phyloP scores from a whole-genome alignment of 768 basidiomycete species.

The Xerocomellus intermedius region DNA sequence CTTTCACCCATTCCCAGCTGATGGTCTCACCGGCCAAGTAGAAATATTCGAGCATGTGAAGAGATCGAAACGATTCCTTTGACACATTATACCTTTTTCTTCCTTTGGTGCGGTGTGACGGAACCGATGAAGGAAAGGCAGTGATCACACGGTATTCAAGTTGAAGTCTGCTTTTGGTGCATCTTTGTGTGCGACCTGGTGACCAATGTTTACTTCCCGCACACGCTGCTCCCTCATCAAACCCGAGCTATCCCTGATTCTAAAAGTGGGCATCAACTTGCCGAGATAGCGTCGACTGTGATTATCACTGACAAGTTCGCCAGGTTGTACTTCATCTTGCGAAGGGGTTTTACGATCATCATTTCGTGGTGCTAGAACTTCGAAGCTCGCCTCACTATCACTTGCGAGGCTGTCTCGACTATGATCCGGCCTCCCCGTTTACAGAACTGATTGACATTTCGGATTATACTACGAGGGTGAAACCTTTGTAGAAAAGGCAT shows the following conservation, averaged over 20 bases:
- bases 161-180: not conserved
- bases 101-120: not conserved
- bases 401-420: constrained; percentile 17
- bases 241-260: constrained; percentile 7
- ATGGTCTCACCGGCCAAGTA: constrained; percentile 18
- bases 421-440: constrained; percentile 16
- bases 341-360: constrained; percentile 8
- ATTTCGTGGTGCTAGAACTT: not conserved
- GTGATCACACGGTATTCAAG: not conserved
- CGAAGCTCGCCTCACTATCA: constrained; percentile 8
- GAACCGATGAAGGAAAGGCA: not conserved
- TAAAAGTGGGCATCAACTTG: constrained; percentile 13
- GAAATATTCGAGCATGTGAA: constrained; percentile 26
- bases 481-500: constrained; percentile 6
- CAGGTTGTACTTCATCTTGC: constrained; percentile 17
- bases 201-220: not conserved
- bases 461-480: constrained; percentile 16
- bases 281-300: constrained; percentile 11
- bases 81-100: constrained; percentile 8
- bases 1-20: constrained; percentile 25
- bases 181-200: constrained; percentile 7
- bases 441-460: constrained; percentile 11
- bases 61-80: constrained; percentile 8
- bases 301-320: not conserved
- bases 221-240: constrained; percentile 4